Evolutionary conservation across 345 rosid species (phyloP), one percentile per base, ranked within the genome.

Genomic region (Gossypium arboreum): DNA sequence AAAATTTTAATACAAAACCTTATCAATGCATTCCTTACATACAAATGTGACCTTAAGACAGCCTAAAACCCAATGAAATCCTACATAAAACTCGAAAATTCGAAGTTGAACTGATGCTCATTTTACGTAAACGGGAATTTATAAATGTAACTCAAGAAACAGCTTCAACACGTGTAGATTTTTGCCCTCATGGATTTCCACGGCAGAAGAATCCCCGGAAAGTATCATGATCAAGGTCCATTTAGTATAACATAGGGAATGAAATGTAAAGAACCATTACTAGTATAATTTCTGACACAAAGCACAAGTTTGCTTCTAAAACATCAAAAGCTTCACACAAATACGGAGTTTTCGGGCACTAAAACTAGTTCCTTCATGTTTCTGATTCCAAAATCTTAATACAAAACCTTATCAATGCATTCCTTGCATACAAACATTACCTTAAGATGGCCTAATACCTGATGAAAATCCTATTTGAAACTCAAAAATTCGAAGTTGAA

Each of bases 281-380:
- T 7, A 27, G 66, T 61, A 27, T 41, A 18, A 34, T 71, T 56
- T 39, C 63, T 47, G 56, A 71, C 51, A 56, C 17, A 34, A 13
- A 12, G 20, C 34, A 71, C 16, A 43, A 54, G 15, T 39, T 34
- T 34, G 5, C 64, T 51, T 34, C 74, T 71, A 71, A 71, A 71
- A 55, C 50, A 56, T 56, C 52, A 39, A 71, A 57, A 18, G 52
- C 62, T 17, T 55, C 12, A 10, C 73, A 50, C 13, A 50, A 10
- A 69, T 20, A 8, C 7, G 2, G 57, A 69, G 25, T 25, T 24
- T 24, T 9, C 2, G 44, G 56, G 61, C 22, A 7, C 61, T 57
- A 57, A 57, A 57, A 18, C 60, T 9, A 56, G 22, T 57, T 57
- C 27, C 41, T 34, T 34, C 41, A 34, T 34, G 41, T 34, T 48